phyloP scores from a whole-genome alignment of 495 filamentous ascomycete genomes.

The Oleoguttula mirabilis region DNA sequence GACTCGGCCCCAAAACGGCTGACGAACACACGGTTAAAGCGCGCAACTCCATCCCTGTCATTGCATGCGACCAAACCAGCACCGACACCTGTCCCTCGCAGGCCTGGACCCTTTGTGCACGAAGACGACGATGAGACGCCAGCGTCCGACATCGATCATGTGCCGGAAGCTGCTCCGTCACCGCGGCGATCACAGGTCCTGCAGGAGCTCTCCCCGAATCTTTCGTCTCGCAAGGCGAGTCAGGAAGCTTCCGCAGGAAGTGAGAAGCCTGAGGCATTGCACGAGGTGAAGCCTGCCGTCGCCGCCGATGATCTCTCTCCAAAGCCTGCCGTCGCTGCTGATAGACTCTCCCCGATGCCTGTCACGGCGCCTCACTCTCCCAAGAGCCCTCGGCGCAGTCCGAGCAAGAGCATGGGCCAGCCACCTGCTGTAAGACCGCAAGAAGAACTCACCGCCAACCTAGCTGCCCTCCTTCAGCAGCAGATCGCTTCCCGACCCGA shows the following conservation, averaged over 20 bases:
- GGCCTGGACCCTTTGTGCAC: constrained; percentile 8
- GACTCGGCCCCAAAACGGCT: constrained; percentile 3
- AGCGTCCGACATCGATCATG: background rate
- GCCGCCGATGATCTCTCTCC: too few relatives aligned
- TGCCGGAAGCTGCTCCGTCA: background rate
- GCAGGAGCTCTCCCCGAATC: constrained; percentile 13
- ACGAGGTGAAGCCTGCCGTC: too few relatives aligned
- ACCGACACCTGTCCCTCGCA: background rate
- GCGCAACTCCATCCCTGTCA: constrained; percentile 10
- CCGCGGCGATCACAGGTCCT: constrained; percentile 5
- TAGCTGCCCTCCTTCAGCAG: constrained; percentile 9
- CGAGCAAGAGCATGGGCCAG: background rate
- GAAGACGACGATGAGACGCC: constrained; percentile 16
- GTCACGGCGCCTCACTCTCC: background rate
- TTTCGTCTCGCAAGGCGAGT: constrained; percentile 10
- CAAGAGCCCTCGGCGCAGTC: background rate
- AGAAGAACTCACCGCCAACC: constrained; percentile 5
- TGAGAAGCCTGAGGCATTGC: too few relatives aligned
- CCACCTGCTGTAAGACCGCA: constrained; percentile 1
- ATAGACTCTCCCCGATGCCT: too few relatives aligned
- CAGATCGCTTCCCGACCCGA: constrained; percentile 4
- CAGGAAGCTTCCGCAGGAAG: too few relatives aligned
- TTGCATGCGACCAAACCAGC: constrained; percentile 3
- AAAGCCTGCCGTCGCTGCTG: too few relatives aligned
- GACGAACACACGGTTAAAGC: constrained; percentile 11